Conservation (phyloP, 208 protist genomes). For the Trypanosoma vivax region DNA sequence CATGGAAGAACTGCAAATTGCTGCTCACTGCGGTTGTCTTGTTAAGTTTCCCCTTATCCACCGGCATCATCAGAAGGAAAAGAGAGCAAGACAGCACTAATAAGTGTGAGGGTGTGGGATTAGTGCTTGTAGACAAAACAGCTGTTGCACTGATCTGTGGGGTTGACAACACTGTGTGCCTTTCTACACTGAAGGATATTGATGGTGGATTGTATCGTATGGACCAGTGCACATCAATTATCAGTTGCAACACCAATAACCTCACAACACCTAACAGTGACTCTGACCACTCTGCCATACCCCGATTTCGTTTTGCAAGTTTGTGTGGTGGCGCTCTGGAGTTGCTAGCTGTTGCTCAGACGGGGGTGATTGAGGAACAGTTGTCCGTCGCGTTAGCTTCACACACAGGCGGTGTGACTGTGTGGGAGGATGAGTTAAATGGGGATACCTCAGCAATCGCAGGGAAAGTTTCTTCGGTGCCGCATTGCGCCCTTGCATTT, state of each 20-base stretch:
- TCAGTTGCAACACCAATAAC: too few relatives aligned
- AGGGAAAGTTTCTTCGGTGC: too few relatives aligned
- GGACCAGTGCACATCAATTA: slow-evolving; percentile 3
- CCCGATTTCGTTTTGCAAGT: slow-evolving; percentile 9
- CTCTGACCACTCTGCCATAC: too few relatives aligned
- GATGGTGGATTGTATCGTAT: background rate
- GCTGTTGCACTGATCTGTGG: background rate
- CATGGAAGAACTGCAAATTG: background rate
- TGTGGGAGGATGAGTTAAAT: background rate
- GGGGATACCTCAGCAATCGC: too few relatives aligned
- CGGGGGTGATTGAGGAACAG: slow-evolving; percentile 5
- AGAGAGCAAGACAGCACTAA: background rate
- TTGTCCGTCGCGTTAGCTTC: slow-evolving; percentile 6
- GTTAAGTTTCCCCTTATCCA: slow-evolving; percentile 10
- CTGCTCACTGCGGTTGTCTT: slow-evolving; percentile 2
- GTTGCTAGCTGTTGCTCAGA: background rate
- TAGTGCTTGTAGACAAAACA: slow-evolving; percentile 7
- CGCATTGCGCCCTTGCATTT: slow-evolving; percentile 11
- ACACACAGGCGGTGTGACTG: background rate
- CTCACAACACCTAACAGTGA: too few relatives aligned
- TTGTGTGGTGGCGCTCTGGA: slow-evolving; percentile 1
- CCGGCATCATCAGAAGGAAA: background rate
- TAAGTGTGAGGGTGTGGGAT: background rate
- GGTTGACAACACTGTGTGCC: background rate
- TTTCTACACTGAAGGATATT: slow-evolving; percentile 8